Evolutionary conservation across 768 basidiomycete genomes (phyloP).

Genomic region (Panaeolus papilionaceus): DNA sequence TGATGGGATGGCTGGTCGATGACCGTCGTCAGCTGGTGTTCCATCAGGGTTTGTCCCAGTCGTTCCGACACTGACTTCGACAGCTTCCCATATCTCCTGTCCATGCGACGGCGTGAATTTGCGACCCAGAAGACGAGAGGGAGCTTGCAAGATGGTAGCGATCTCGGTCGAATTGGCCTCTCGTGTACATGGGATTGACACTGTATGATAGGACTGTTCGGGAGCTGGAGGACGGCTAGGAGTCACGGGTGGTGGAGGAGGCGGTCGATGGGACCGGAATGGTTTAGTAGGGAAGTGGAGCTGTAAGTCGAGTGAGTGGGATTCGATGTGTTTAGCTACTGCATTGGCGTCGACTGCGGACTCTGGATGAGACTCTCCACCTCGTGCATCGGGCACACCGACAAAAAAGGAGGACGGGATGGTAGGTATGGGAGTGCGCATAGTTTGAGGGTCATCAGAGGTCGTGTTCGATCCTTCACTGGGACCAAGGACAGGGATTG

Average conservation of each 20-base stretch:
- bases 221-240: background rate
- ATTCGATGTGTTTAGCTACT: background rate
- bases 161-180: slow-evolving; percentile 15
- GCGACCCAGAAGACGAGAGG: background rate
- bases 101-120: slow-evolving; percentile 4
- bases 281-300: background rate
- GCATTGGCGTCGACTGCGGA: background rate
- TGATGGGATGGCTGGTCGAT: background rate
- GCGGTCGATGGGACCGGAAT: background rate
- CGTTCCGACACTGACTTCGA: background rate
- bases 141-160: background rate
- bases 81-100: background rate
- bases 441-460: background rate
- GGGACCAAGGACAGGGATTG: background rate
- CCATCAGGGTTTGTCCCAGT: background rate
- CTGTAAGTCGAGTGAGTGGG: background rate
- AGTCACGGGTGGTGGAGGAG: background rate
- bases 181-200: background rate
- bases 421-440: background rate
- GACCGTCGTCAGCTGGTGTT: background rate
- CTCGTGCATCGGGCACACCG: background rate
- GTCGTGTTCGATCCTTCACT: background rate
- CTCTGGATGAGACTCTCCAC: background rate
- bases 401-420: background rate
- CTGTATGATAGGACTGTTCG: background rate